Percentiles rank a stretch among this genome's conserved stretches.
Evolutionary conservation across 106 monocot genomes (phyloP).

Genomic region (Allium sativum): DNA sequence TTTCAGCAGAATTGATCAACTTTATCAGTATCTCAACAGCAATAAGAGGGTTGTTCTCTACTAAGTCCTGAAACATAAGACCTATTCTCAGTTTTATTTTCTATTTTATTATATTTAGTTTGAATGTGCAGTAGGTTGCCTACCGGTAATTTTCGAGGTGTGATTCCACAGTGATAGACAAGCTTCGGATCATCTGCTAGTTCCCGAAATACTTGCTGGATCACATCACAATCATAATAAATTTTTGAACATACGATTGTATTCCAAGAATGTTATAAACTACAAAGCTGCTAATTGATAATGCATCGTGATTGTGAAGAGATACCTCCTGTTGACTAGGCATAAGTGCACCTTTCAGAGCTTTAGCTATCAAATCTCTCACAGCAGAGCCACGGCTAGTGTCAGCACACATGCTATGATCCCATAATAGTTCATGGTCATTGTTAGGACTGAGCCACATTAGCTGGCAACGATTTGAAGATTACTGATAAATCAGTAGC

Average conservation of each 20-base stretch:
- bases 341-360: constrained; percentile 73
- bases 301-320: not conserved
- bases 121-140: not conserved
- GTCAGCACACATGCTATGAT: constrained; percentile 94
- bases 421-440: constrained; percentile 88
- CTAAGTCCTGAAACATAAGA: constrained; percentile 55
- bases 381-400: constrained; percentile 79
- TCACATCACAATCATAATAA: constrained; percentile 1
- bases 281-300: not conserved
- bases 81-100: too few species aligned
- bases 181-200: constrained; percentile 79
- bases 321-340: constrained; percentile 87
- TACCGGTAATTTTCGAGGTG: constrained; percentile 81
- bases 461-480: constrained; percentile 33
- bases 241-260: not conserved
- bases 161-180: constrained; percentile 84
- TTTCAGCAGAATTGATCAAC: constrained; percentile 85
- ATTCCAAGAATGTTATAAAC: not conserved
- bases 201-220: constrained; percentile 77
- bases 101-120: too few species aligned
- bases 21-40: constrained; percentile 87
- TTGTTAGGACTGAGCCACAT: constrained; percentile 79
- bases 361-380: constrained; percentile 76
- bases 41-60: constrained; percentile 84
- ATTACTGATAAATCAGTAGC: constrained; percentile 2